Evolutionary conservation across 345 rosid species (phyloP).

Genomic region (Salix viminalis): DNA sequence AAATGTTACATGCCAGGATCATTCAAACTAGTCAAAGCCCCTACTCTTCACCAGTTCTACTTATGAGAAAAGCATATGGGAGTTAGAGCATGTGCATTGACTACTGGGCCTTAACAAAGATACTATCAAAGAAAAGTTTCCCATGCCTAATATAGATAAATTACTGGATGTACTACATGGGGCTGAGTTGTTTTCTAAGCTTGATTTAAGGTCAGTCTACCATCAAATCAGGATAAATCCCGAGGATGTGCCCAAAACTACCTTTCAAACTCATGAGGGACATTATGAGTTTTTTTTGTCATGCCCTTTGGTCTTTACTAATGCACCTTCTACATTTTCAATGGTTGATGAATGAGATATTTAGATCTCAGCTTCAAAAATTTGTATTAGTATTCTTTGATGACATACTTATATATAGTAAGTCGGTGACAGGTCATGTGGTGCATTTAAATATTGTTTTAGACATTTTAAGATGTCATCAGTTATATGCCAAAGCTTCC

Average conservation of each 20-base stretch:
- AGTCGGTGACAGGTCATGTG: not conserved
- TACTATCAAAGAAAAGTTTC: not conserved
- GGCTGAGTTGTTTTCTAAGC: not conserved
- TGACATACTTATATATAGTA: not conserved
- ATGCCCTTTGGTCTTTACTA: too few relatives aligned
- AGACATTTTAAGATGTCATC: not conserved
- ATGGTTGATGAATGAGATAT: too few relatives aligned
- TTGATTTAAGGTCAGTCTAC: not conserved
- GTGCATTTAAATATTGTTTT: not conserved
- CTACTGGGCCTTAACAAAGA: not conserved
- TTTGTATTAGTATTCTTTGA: too few relatives aligned
- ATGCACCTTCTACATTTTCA: too few relatives aligned
- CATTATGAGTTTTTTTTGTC: too few relatives aligned
- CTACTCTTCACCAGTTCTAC: too few relatives aligned
- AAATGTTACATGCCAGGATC: too few relatives aligned
- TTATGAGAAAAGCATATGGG: not conserved
- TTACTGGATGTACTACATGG: not conserved
- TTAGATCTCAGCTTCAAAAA: too few relatives aligned
- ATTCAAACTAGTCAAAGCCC: too few relatives aligned
- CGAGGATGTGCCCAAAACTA: too few relatives aligned
- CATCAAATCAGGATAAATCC: too few relatives aligned
- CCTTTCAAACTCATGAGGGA: too few relatives aligned
- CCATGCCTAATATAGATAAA: not conserved
- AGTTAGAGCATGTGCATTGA: not conserved
- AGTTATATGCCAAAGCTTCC: not conserved